phyloP scores from a whole-genome alignment of 805 yeast genomes.

The Metschnikowia koreensis region DNA sequence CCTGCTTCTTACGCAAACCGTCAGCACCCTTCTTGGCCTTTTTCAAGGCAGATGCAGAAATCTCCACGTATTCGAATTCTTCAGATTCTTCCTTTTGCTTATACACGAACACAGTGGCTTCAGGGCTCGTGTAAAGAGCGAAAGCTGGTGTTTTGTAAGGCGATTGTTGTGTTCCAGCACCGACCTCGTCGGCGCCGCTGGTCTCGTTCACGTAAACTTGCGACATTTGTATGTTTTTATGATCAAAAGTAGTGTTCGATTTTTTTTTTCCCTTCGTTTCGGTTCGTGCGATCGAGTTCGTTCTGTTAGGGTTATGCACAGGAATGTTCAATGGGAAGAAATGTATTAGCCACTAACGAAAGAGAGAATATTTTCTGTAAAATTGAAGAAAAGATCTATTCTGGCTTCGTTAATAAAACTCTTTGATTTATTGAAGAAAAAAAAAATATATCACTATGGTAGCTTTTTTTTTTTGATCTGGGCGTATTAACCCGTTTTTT shows the following conservation, averaged over 20 bases:
- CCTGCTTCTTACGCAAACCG: constrained; percentile 78
- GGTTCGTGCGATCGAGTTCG: neutral
- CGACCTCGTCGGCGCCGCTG: constrained; percentile 61
- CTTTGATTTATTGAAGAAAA: neutral
- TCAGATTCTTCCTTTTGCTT: constrained; percentile 53
- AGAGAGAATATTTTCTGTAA: too few species aligned
- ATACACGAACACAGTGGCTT: constrained; percentile 58
- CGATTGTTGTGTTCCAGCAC: constrained; percentile 61
- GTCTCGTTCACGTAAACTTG: constrained; percentile 69
- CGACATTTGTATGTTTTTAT: constrained; percentile 24
- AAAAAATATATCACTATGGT: neutral
- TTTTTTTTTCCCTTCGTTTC: neutral
- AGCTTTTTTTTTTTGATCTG: neutral
- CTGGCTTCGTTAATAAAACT: too few species aligned
- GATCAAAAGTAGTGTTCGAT: neutral
- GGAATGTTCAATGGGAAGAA: neutral
- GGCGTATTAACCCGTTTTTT: neutral
- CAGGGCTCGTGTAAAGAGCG: constrained; percentile 58
- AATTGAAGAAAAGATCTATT: too few species aligned
- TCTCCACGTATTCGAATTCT: constrained; percentile 63
- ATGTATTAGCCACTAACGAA: neutral
- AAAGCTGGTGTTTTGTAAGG: constrained; percentile 85
- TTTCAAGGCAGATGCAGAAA: constrained; percentile 87
- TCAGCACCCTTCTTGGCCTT: constrained; percentile 97
- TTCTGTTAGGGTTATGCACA: neutral